Evolutionary conservation across 306 rosid species (phyloP).

Genomic region (Cucurbita maxima): DNA sequence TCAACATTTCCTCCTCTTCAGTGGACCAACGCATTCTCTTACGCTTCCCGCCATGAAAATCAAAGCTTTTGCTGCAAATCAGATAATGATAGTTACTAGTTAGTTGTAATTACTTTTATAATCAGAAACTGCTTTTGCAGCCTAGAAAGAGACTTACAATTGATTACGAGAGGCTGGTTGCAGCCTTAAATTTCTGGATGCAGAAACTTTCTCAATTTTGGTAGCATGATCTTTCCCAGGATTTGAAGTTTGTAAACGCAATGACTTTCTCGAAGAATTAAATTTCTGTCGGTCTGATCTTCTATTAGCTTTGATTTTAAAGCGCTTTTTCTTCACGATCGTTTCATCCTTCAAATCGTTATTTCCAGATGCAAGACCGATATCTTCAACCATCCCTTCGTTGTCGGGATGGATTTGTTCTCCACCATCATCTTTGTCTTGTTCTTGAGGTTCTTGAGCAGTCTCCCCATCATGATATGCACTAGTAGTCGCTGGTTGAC

Average conservation of each 20-base stretch:
- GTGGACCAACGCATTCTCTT: slow-evolving; percentile 24
- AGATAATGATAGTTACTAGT: neutral
- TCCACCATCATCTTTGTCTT: slow-evolving; percentile 6
- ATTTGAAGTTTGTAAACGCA: neutral
- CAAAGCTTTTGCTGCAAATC: slow-evolving; percentile 17
- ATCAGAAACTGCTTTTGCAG: neutral
- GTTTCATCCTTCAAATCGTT: slow-evolving; percentile 9
- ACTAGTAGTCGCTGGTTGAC: neutral
- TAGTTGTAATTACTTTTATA: neutral
- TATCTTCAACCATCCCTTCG: slow-evolving; percentile 4
- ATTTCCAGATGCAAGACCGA: slow-evolving; percentile 22
- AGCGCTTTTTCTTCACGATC: slow-evolving; percentile 5
- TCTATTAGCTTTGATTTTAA: slow-evolving; percentile 21
- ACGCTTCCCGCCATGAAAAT: slow-evolving; percentile 11
- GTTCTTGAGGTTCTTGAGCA: slow-evolving; percentile 3
- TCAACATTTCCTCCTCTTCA: slow-evolving; percentile 34
- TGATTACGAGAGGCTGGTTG: slow-evolving; percentile 5
- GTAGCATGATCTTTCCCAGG: neutral
- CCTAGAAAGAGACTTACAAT: slow-evolving; percentile 2
- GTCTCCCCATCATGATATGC: slow-evolving; percentile 1
- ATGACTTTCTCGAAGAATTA: neutral
- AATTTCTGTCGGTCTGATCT: neutral
- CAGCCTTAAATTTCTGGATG: neutral
- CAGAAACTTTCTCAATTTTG: slow-evolving; percentile 4
- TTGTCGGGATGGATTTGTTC: slow-evolving; percentile 8